phyloP scores from a whole-genome alignment of 2,329 filamentous ascomycete species.

The Pseudogymnoascus sp. region DNA sequence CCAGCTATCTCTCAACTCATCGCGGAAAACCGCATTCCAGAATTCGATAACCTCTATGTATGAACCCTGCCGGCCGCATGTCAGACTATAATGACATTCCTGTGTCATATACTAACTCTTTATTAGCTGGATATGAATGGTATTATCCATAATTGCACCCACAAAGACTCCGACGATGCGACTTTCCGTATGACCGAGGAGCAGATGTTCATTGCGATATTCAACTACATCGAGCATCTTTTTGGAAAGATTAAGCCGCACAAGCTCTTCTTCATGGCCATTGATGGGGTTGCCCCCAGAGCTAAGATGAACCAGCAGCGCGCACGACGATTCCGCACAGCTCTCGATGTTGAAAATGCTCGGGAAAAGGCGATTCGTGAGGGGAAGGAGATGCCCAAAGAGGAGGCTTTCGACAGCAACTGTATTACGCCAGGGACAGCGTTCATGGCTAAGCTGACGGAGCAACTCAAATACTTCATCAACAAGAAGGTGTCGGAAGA shows the following conservation, averaged over 20 bases:
- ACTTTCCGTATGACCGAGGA: conserved; percentile 93
- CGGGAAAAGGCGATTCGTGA: conserved; percentile 87
- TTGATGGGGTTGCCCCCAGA: conserved; percentile 92
- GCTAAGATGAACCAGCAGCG: conserved; percentile 99
- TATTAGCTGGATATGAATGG: conserved; percentile 82
- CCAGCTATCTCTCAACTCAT: conserved; percentile 97
- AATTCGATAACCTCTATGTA: conserved; percentile 95
- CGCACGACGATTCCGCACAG: conserved; percentile 87
- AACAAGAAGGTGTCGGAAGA: conserved; percentile 98
- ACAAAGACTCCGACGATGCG: conserved; percentile 88
- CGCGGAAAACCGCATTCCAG: conserved; percentile 95
- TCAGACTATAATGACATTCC: not conserved
- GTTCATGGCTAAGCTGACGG: conserved; percentile 94
- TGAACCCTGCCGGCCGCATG: conserved; percentile 25
- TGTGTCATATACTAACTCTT: not conserved
- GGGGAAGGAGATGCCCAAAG: conserved; percentile 87
- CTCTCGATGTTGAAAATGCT: conserved; percentile 80
- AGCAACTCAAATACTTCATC: conserved; percentile 95
- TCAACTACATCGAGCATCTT: conserved; percentile 98
- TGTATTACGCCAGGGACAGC: conserved; percentile 96
- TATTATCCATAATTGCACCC: conserved; percentile 98
- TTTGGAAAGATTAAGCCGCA: conserved; percentile 99
- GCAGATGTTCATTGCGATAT: conserved; percentile 99
- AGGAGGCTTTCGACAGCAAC: conserved; percentile 96
- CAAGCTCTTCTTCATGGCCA: conserved; percentile 98